phyloP scores from a whole-genome alignment of 2,329 filamentous ascomycete genomes.

The Sordariomycetes sp. region DNA sequence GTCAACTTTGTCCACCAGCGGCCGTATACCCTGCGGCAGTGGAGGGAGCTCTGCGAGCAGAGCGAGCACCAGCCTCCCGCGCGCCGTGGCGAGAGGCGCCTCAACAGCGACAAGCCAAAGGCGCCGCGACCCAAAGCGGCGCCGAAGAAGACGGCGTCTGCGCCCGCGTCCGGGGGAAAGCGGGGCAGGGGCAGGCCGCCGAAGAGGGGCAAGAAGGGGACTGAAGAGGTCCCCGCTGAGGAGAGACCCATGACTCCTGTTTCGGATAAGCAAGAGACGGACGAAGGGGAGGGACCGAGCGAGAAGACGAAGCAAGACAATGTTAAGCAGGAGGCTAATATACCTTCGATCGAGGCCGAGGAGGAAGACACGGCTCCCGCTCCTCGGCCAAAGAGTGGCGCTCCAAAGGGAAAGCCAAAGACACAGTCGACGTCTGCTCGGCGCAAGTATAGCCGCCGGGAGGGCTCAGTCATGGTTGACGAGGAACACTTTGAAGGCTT shows the following conservation, averaged over 20 bases:
- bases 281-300: constrained; percentile 10
- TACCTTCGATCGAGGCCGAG: constrained; percentile 21
- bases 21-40: constrained; percentile 93
- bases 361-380: constrained; percentile 20
- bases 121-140: constrained; percentile 20
- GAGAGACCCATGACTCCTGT: constrained; percentile 46
- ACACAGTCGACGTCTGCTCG: constrained; percentile 72
- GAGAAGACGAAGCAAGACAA: constrained; percentile 11
- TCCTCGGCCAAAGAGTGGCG: constrained; percentile 34
- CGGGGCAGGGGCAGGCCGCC: constrained; percentile 25
- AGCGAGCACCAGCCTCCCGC: constrained; percentile 93
- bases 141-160: not conserved
- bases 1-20: constrained; percentile 94
- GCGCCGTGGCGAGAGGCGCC: constrained; percentile 67
- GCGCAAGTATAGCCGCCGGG: constrained; percentile 72
- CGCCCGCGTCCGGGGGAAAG: constrained; percentile 15
- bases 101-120: constrained; percentile 41
- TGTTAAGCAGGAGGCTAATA: constrained; percentile 27
- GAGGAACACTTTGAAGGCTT: constrained; percentile 85
- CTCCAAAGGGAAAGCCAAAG: constrained; percentile 36
- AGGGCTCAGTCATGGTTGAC: constrained; percentile 67
- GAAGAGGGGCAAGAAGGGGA: constrained; percentile 22
- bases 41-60: constrained; percentile 86
- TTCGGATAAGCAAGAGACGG: constrained; percentile 28
- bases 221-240: constrained; percentile 20